Conservation (phyloP, 1,139 yeast species). For the Blastobotrys serpentis region DNA sequence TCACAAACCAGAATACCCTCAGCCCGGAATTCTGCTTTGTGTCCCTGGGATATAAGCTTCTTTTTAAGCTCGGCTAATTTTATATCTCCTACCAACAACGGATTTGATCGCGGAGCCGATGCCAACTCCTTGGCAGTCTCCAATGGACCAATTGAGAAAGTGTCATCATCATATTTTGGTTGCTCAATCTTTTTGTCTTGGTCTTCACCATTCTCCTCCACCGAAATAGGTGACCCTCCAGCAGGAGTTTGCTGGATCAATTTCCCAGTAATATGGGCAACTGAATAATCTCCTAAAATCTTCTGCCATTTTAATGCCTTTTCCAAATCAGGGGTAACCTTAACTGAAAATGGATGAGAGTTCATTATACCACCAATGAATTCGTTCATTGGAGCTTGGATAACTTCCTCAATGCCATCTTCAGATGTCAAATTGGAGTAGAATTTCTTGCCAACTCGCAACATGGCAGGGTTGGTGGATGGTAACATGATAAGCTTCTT, state of each 20-base stretch:
- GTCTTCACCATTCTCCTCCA: slow-evolving; percentile 19
- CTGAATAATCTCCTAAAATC: slow-evolving; percentile 73
- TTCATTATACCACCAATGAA: slow-evolving; percentile 56
- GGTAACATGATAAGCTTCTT: slow-evolving; percentile 58
- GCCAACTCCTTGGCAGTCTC: slow-evolving; percentile 33
- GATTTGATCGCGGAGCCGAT: slow-evolving; percentile 39
- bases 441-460: slow-evolving; percentile 9
- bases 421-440: slow-evolving; percentile 10
- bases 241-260: slow-evolving; percentile 36
- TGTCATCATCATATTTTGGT: slow-evolving; percentile 17
- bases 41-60: slow-evolving; percentile 55
- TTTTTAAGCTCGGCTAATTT: slow-evolving; percentile 77
- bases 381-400: slow-evolving; percentile 43
- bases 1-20: slow-evolving; percentile 91
- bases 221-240: too few species aligned
- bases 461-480: slow-evolving; percentile 3
- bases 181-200: too few species aligned
- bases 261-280: slow-evolving; percentile 81
- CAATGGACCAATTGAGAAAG: slow-evolving; percentile 30
- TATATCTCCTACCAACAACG: slow-evolving; percentile 84
- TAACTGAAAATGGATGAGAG: slow-evolving; percentile 67
- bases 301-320: slow-evolving; percentile 75
- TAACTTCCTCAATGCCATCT: slow-evolving; percentile 25
- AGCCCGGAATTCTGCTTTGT: slow-evolving; percentile 84
- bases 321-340: slow-evolving; percentile 67